phyloP scores from a whole-genome alignment of 2,329 filamentous ascomycete species.

The Niveomyces coronatus region DNA sequence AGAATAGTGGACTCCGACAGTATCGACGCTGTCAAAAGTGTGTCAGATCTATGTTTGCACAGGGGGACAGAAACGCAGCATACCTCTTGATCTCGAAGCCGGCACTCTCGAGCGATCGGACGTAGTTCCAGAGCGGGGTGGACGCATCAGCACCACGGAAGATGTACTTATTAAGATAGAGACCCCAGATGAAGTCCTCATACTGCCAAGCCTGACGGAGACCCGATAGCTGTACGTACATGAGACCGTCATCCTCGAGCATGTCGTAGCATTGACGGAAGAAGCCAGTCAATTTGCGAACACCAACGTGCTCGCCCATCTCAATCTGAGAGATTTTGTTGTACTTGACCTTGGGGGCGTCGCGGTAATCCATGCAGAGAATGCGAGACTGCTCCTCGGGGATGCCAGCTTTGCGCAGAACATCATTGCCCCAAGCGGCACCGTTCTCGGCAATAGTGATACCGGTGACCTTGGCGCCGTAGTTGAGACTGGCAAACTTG shows the following conservation, averaged over 20 bases:
- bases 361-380: slow-evolving; percentile 94
- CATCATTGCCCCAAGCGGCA: slow-evolving; percentile 91
- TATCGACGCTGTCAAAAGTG: slow-evolving; percentile 60
- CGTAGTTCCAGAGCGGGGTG: slow-evolving; percentile 79
- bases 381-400: slow-evolving; percentile 83
- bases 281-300: slow-evolving; percentile 76
- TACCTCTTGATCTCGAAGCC: slow-evolving; percentile 63
- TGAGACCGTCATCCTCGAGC: slow-evolving; percentile 91
- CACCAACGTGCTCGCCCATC: slow-evolving; percentile 98
- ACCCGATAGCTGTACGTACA: slow-evolving; percentile 93
- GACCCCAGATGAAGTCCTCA: slow-evolving; percentile 93
- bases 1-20: slow-evolving; percentile 92
- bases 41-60: no score
- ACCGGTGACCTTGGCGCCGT: slow-evolving; percentile 75
- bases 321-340: slow-evolving; percentile 96
- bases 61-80: no score
- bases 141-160: slow-evolving; percentile 96
- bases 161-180: slow-evolving; percentile 99
- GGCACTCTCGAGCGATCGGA: slow-evolving; percentile 70
- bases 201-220: slow-evolving; percentile 95
- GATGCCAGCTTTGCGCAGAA: slow-evolving; percentile 71
- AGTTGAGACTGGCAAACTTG: slow-evolving; percentile 86
- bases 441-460: slow-evolving; percentile 93
- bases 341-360: slow-evolving; percentile 76
- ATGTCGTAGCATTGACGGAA: slow-evolving; percentile 83